A percentile compares a stretch with the other conserved stretches of the same genome.
Evolutionary conservation across 345 rosid genomes (phyloP).

Genomic region (Leavenworthia alabamica): DNA sequence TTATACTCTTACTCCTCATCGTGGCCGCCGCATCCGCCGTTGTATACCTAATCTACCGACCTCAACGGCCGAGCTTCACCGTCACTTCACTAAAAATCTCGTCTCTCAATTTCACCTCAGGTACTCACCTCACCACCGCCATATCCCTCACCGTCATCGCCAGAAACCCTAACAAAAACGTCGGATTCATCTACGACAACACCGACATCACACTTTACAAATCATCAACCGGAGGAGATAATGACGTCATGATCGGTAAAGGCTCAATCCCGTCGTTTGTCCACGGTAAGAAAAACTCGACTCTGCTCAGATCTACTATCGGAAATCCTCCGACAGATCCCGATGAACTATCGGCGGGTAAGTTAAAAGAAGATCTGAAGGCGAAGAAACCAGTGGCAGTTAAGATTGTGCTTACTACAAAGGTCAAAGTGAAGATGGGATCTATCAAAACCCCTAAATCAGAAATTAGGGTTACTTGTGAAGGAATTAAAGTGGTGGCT

Average conservation of each 20-base stretch:
- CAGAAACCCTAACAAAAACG: constrained; percentile 72
- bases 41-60: constrained; percentile 68
- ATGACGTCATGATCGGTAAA: constrained; percentile 45
- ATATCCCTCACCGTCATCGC: constrained; percentile 60
- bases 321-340: constrained; percentile 32
- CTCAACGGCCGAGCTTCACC: constrained; percentile 62
- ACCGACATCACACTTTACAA: constrained; percentile 34
- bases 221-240: constrained; percentile 25
- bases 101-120: constrained; percentile 52
- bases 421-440: constrained; percentile 68
- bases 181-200: constrained; percentile 50
- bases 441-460: constrained; percentile 52
- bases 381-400: constrained; percentile 45
- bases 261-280: constrained; percentile 51
- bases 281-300: constrained; percentile 67
- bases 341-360: constrained; percentile 42
- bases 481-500: constrained; percentile 47
- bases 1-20: constrained; percentile 45
- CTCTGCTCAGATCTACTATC: constrained; percentile 46
- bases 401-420: constrained; percentile 55
- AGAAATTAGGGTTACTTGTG: constrained; percentile 54
- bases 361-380: constrained; percentile 48
- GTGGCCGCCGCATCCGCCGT: constrained; percentile 44
- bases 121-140: constrained; percentile 39
- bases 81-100: constrained; percentile 55